These are phyloP conservation scores for Ogataea angusta DNA, from an alignment of 805 yeast species.

Conservation along the genomic window DNA sequence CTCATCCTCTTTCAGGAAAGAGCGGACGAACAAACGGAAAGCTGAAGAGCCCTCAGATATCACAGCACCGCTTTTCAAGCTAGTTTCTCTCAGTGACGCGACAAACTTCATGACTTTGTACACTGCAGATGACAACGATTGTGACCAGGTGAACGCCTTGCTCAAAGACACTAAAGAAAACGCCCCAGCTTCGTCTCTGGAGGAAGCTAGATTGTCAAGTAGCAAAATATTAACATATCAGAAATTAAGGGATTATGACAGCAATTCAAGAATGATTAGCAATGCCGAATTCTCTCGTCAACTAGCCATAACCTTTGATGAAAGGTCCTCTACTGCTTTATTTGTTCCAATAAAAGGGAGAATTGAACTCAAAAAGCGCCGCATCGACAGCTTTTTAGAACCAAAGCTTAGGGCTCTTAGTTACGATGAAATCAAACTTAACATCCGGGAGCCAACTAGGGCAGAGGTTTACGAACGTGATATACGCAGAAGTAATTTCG, in stretches of 20 bases:
- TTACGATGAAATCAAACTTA: slow-evolving; percentile 57
- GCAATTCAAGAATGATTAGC: slow-evolving; percentile 48
- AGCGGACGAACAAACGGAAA: slow-evolving; percentile 22
- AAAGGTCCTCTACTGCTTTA: slow-evolving; percentile 54
- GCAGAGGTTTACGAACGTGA: slow-evolving; percentile 69
- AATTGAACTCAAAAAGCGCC: slow-evolving; percentile 79
- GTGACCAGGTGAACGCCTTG: slow-evolving; percentile 39
- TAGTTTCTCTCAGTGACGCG: slow-evolving; percentile 66
- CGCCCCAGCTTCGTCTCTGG: slow-evolving; percentile 46
- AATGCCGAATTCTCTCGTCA: slow-evolving; percentile 51
- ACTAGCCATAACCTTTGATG: slow-evolving; percentile 61
- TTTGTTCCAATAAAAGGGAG: slow-evolving; percentile 78
- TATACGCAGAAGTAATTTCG: slow-evolving; percentile 61
- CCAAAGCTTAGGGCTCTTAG: slow-evolving; percentile 55
- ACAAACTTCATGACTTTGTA: slow-evolving; percentile 70
- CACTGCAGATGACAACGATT: slow-evolving; percentile 34
- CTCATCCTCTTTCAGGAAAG: slow-evolving; percentile 47
- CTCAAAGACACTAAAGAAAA: slow-evolving; percentile 49
- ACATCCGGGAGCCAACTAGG: slow-evolving; percentile 69
- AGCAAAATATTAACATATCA: slow-evolving; percentile 50
- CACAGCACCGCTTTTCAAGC: slow-evolving; percentile 66
- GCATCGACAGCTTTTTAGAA: slow-evolving; percentile 60
- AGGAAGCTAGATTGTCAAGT: slow-evolving; percentile 35
- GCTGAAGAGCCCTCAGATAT: slow-evolving; percentile 35
- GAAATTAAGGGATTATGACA: slow-evolving; percentile 77